Conservation (phyloP, 306 rosid genomes). For the Acacia melanoxylon region DNA sequence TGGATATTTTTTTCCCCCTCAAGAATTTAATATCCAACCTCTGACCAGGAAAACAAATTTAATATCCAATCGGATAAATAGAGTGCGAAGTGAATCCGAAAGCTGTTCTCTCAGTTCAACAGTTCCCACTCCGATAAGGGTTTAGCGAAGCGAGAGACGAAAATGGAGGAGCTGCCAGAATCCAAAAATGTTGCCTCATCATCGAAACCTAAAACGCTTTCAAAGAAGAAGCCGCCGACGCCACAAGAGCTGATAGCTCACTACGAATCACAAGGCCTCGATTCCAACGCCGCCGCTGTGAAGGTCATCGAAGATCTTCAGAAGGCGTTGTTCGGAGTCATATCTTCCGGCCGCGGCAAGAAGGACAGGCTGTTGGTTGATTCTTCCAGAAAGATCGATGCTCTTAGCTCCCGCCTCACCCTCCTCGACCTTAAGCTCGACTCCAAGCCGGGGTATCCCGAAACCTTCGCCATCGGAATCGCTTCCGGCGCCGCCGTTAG, state of each 20-base stretch:
- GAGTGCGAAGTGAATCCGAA: neutral
- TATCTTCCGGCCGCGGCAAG: constrained; percentile 69
- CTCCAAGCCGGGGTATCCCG: constrained; percentile 75
- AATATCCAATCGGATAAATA: neutral
- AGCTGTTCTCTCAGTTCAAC: neutral
- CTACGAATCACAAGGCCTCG: constrained; percentile 82
- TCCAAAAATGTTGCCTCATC: neutral
- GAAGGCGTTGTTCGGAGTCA: constrained; percentile 60
- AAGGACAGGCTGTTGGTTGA: constrained; percentile 55
- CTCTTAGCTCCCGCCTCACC: constrained; percentile 48
- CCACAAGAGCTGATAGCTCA: constrained; percentile 70
- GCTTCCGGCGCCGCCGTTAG: constrained; percentile 67
- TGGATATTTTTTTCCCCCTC: too few relatives aligned
- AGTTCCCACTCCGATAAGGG: neutral
- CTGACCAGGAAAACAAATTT: too few relatives aligned
- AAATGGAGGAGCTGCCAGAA: constrained; percentile 31
- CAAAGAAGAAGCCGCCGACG: constrained; percentile 55
- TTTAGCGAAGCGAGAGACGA: neutral
- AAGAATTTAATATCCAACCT: too few relatives aligned
- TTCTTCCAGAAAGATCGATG: constrained; percentile 66
- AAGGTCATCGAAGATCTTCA: constrained; percentile 93
- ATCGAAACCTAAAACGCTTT: neutral
- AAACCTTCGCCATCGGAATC: constrained; percentile 66
- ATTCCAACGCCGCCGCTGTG: constrained; percentile 59
- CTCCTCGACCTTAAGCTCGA: constrained; percentile 77